phyloP scores from a whole-genome alignment of 306 rosid genomes.

The Castanea mollissima region DNA sequence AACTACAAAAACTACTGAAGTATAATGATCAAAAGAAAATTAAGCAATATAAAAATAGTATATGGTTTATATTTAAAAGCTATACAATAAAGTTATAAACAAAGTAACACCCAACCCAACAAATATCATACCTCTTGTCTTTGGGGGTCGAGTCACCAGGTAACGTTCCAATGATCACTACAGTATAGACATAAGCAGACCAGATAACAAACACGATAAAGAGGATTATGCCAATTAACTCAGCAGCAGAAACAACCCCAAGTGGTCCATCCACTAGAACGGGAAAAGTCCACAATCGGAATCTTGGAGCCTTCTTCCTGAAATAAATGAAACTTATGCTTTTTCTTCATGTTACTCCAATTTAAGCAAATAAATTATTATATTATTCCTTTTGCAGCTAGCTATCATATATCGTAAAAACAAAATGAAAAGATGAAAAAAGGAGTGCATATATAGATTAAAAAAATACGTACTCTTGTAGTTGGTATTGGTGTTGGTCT shows the following conservation, averaged over 20 bases:
- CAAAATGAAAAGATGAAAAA: neutral
- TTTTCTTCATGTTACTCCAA: neutral
- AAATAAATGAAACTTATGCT: neutral
- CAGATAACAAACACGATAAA: slow-evolving; percentile 56
- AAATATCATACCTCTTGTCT: slow-evolving; percentile 32
- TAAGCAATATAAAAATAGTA: too few species aligned
- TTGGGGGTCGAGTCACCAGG: too few species aligned
- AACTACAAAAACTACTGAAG: too few species aligned
- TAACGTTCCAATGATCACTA: neutral
- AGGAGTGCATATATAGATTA: neutral
- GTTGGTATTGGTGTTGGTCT: slow-evolving; percentile 18
- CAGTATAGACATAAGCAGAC: slow-evolving; percentile 54
- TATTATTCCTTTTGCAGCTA: neutral
- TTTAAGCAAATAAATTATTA: neutral
- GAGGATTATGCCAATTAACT: slow-evolving; percentile 68
- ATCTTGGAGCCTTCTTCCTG: slow-evolving; percentile 65
- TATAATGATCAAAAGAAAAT: too few species aligned
- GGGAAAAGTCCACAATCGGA: slow-evolving; percentile 82
- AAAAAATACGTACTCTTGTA: slow-evolving; percentile 40
- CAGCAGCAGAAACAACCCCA: slow-evolving; percentile 84
- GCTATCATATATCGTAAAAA: neutral
- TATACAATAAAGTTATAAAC: too few species aligned
- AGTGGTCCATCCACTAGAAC: slow-evolving; percentile 80
- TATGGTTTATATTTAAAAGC: too few species aligned
- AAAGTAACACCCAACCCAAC: neutral